phyloP scores from a whole-genome alignment of 2,329 filamentous ascomycete genomes.

The Cladosporium halotolerans region DNA sequence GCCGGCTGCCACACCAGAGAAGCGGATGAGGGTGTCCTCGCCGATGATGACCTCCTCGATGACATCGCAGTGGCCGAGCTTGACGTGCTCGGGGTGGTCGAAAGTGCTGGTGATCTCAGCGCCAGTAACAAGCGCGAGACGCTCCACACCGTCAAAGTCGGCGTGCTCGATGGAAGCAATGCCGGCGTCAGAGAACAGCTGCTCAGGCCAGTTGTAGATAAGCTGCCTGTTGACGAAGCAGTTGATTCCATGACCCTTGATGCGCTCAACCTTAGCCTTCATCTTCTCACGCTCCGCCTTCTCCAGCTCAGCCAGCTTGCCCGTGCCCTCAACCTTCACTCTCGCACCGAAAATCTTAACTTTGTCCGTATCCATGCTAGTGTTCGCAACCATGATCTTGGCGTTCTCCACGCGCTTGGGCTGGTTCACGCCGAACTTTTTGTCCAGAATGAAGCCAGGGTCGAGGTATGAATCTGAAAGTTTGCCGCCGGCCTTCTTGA shows the following conservation, averaged over 20 bases:
- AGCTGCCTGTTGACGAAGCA: constrained; percentile 99
- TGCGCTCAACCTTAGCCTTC: constrained; percentile 98
- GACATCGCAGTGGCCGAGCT: constrained; percentile 87
- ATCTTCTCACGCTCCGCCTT: constrained; percentile 99
- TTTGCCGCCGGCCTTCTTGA: constrained; percentile 98
- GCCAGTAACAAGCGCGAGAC: constrained; percentile 87
- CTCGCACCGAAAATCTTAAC: constrained; percentile 98
- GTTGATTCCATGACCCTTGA: constrained; percentile 98
- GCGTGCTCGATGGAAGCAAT: constrained; percentile 99
- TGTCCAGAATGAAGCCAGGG: constrained; percentile 96
- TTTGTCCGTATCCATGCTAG: constrained; percentile 99
- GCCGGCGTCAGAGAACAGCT: constrained; percentile 94
- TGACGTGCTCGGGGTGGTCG: constrained; percentile 94
- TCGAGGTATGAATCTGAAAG: constrained; percentile 96
- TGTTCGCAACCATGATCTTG: constrained; percentile 97
- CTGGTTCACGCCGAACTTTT: constrained; percentile 98
- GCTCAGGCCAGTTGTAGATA: constrained; percentile 99
- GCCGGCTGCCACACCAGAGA: constrained; percentile 90
- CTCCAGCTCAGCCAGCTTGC: constrained; percentile 95
- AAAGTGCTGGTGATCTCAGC: constrained; percentile 97
- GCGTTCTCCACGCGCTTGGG: constrained; percentile 96
- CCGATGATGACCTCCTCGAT: constrained; percentile 99
- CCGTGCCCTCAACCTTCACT: constrained; percentile 92
- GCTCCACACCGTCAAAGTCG: constrained; percentile 96
- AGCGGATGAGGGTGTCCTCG: constrained; percentile 94